Percentiles rank a stretch among this genome's conserved stretches.
These are phyloP conservation scores for Pyronema omphalodes DNA, from an alignment of 495 filamentous ascomycete genomes.

Conservation along the genomic window DNA sequence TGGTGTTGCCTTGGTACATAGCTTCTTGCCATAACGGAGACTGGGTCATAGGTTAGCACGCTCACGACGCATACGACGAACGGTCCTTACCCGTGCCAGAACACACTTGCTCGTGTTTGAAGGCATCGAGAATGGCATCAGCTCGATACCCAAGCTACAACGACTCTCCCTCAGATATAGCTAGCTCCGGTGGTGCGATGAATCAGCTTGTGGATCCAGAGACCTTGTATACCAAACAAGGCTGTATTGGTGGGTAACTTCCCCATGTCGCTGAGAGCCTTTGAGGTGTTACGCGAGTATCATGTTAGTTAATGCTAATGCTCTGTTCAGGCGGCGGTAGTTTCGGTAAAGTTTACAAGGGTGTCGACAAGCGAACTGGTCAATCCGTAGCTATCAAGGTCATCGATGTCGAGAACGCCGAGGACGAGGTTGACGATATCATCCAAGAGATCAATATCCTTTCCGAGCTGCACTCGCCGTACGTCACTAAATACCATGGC, in stretches of 20 bases:
- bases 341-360: conserved; percentile 95
- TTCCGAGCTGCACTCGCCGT: conserved; percentile 80
- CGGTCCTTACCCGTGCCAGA: not conserved
- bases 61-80: not conserved
- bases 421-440: conserved; percentile 95
- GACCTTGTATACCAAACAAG: conserved; percentile 78
- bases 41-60: not conserved
- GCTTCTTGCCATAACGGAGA: not conserved
- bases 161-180: conserved; percentile 38
- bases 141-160: not conserved
- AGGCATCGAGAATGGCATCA: not conserved
- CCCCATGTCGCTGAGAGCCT: not conserved
- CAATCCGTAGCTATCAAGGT: conserved; percentile 31
- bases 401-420: conserved; percentile 93
- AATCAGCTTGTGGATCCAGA: conserved; percentile 49
- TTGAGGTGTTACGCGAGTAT: not conserved
- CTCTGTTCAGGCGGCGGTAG: conserved; percentile 48
- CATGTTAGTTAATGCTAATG: not conserved
- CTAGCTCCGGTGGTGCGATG: conserved; percentile 7
- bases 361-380: conserved; percentile 12
- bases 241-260: conserved; percentile 59
- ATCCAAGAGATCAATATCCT: conserved; percentile 94
- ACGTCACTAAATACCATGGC: conserved; percentile 89
- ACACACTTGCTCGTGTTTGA: not conserved
- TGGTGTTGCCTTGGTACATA: not conserved